A percentile compares a stretch with the other conserved stretches of the same genome.
Evolutionary conservation across 495 filamentous ascomycete genomes (phyloP).

Genomic region (Staphylotrichum longicolle): DNA sequence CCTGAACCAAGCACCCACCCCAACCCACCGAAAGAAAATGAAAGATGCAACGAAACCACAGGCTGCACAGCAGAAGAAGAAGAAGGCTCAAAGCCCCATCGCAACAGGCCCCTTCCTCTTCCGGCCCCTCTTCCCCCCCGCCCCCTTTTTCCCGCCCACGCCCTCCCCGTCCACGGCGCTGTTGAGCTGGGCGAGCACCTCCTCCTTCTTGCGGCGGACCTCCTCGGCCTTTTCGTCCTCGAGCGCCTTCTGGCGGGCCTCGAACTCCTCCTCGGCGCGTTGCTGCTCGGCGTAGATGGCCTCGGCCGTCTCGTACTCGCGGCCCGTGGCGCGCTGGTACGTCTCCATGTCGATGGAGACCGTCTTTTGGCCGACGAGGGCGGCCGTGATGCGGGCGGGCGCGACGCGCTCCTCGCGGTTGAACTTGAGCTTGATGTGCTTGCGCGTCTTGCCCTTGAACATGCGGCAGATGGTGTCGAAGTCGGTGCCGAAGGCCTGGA

Average conservation of each 20-base stretch:
- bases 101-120: constrained; percentile 22
- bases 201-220: constrained; percentile 53
- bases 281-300: constrained; percentile 71
- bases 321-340: constrained; percentile 62
- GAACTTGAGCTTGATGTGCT: constrained; percentile 89
- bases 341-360: constrained; percentile 62
- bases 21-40: background rate
- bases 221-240: constrained; percentile 45
- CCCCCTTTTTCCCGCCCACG: too few relatives aligned
- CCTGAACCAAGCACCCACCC: too few relatives aligned
- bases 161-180: constrained; percentile 38
- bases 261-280: constrained; percentile 62
- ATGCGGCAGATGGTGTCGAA: constrained; percentile 83
- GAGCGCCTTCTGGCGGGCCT: constrained; percentile 51
- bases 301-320: constrained; percentile 53
- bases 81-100: constrained; percentile 22
- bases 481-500: constrained; percentile 88
- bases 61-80: background rate
- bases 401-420: constrained; percentile 84
- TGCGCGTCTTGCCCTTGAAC: constrained; percentile 72
- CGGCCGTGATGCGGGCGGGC: constrained; percentile 63
- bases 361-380: constrained; percentile 59
- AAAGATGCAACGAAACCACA: background rate
- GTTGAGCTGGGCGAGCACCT: constrained; percentile 47
- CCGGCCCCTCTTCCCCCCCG: constrained; percentile 14